A percentile compares a stretch with the other conserved stretches of the same genome.
Evolutionary conservation across 164 flowering plant species (phyloP).

Genomic region (Tinospora cordifolia): DNA sequence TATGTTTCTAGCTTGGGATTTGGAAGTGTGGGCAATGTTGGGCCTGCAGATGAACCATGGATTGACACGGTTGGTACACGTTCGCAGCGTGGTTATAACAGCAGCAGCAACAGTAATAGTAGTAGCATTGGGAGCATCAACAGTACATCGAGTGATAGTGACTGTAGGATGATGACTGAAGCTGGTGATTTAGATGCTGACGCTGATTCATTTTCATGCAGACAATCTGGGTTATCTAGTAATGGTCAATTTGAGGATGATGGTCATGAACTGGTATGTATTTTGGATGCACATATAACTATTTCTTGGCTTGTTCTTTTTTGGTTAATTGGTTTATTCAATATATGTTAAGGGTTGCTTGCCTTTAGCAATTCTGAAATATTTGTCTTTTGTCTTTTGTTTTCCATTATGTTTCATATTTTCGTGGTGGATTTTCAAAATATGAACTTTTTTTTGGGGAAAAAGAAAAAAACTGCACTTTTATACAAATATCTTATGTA

Average conservation of each 20-base stretch:
- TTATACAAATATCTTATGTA: too few species aligned
- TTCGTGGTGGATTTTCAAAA: background rate
- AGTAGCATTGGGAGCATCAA: constrained; percentile 81
- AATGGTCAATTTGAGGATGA: constrained; percentile 50
- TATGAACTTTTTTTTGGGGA: background rate
- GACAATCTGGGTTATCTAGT: constrained; percentile 70
- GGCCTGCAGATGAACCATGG: constrained; percentile 43
- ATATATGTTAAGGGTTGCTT: background rate
- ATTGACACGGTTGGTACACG: constrained; percentile 31
- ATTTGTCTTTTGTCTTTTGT: background rate
- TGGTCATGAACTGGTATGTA: constrained; percentile 45
- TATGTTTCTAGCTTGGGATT: constrained; percentile 19
- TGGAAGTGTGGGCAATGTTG: constrained; percentile 36
- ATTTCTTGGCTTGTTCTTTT: background rate
- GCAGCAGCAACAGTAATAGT: constrained; percentile 78
- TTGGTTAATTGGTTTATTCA: background rate
- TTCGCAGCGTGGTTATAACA: constrained; percentile 38
- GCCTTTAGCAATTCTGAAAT: background rate
- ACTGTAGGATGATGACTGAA: constrained; percentile 38
- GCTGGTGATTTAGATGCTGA: constrained; percentile 87
- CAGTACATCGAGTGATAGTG: constrained; percentile 83
- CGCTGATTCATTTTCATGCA: constrained; percentile 84
- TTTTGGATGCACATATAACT: background rate
- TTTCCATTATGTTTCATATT: background rate
- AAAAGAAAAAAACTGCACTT: background rate